phyloP scores from a whole-genome alignment of 2,329 filamentous ascomycete genomes.

The Dactylellina parvicollis region DNA sequence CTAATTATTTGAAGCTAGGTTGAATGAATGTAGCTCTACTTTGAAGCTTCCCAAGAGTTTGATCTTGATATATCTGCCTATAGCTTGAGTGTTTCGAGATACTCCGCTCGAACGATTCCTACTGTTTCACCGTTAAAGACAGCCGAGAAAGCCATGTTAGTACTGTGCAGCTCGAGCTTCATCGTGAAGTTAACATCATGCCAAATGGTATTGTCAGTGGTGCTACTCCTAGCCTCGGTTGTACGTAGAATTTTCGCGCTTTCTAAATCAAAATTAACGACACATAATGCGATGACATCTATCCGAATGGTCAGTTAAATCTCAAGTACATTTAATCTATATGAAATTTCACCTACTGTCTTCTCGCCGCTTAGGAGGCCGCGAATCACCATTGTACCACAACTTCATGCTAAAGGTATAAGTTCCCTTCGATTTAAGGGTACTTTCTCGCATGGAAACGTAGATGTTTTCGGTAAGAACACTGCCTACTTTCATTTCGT shows the following conservation, averaged over 20 bases:
- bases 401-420: constrained; percentile 7
- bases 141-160: background rate
- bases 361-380: background rate
- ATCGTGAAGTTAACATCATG: background rate
- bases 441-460: background rate
- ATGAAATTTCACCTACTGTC: background rate
- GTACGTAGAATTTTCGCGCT: background rate
- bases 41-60: too few species aligned
- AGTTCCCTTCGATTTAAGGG: background rate
- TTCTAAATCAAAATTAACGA: constrained; percentile 8
- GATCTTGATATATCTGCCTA: too few species aligned
- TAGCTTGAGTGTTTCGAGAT: background rate
- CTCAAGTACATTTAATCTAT: background rate
- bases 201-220: background rate
- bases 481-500: constrained; percentile 10
- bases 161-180: constrained; percentile 5
- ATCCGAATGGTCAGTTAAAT: background rate
- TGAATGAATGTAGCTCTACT: too few species aligned
- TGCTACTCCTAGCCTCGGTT: background rate
- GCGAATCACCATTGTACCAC: constrained; percentile 1
- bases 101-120: constrained; percentile 1
- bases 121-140: background rate
- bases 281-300: background rate
- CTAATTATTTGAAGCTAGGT: too few species aligned
- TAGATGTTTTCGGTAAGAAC: background rate